Percentiles rank a stretch among this genome's conserved stretches.
Evolutionary conservation across 208 protist species (phyloP).

Genomic region (Leishmania aethiopica): DNA sequence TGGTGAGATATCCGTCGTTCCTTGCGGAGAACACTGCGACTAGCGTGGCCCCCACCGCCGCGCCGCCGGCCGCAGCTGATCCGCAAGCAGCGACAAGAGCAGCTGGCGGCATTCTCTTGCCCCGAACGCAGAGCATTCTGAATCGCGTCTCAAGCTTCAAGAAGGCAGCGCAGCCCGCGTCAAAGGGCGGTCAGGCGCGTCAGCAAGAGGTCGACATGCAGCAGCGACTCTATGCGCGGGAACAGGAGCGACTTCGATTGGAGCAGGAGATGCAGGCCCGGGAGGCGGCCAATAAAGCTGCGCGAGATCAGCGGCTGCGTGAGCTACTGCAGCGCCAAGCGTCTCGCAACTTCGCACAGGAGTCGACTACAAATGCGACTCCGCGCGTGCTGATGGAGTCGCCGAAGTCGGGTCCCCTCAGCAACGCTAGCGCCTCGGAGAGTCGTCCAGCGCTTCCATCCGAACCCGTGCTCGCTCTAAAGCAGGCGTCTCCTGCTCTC

Average conservation of each 20-base stretch:
- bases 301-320: slow-evolving; percentile 19
- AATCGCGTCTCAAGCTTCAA: slow-evolving; percentile 50
- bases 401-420: not conserved
- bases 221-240: slow-evolving; percentile 9
- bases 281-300: slow-evolving; percentile 1
- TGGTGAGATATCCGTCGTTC: not conserved
- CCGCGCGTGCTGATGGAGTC: not conserved
- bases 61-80: not conserved
- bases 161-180: slow-evolving; percentile 17
- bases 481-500: not conserved
- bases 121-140: slow-evolving; percentile 29
- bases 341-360: not conserved
- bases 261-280: slow-evolving; percentile 19
- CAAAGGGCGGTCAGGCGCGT: slow-evolving; percentile 6
- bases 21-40: not conserved
- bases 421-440: not conserved
- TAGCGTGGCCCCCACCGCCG: not conserved
- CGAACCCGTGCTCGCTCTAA: not conserved
- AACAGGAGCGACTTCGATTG: slow-evolving; percentile 18
- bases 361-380: not conserved
- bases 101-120: slow-evolving; percentile 1
- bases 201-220: slow-evolving; percentile 8
- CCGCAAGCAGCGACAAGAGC: not conserved
- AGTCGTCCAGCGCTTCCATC: not conserved
- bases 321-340: slow-evolving; percentile 9